A percentile compares a stretch with the other conserved stretches of the same genome.
Evolutionary conservation across 176 grass and related monocot species (phyloP).

Genomic region (Phragmites australis): DNA sequence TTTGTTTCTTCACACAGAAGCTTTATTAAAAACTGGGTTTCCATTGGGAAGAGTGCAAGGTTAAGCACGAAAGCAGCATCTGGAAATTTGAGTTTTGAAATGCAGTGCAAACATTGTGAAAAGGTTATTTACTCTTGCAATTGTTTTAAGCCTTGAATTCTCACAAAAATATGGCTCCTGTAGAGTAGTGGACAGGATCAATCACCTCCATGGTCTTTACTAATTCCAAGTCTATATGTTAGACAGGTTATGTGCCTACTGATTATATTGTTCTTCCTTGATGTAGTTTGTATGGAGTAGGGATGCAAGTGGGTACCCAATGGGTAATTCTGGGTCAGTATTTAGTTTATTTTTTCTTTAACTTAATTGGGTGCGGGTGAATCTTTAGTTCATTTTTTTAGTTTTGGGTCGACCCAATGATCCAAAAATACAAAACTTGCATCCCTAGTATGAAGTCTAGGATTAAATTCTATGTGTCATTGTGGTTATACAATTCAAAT

Average conservation of each 20-base stretch:
- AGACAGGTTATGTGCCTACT: not conserved
- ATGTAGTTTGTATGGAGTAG: not conserved
- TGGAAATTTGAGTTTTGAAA: conserved; percentile 84
- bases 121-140: conserved; percentile 49
- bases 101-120: conserved; percentile 91
- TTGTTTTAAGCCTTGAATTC: not conserved
- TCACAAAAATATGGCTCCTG: not conserved
- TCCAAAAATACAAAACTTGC: too few relatives aligned
- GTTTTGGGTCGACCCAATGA: too few relatives aligned
- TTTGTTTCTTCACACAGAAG: conserved; percentile 50
- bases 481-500: conserved; percentile 7
- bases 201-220: not conserved
- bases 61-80: conserved; percentile 90
- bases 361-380: too few relatives aligned
- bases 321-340: too few relatives aligned
- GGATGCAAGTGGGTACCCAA: too few relatives aligned
- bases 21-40: conserved; percentile 87
- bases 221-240: conserved; percentile 11
- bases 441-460: not conserved
- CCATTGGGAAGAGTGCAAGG: conserved; percentile 75
- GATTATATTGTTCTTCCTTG: not conserved
- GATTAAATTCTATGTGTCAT: conserved; percentile 10
- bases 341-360: too few relatives aligned
- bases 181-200: not conserved
- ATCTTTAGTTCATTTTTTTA: too few relatives aligned